Evolutionary conservation across 345 rosid species (phyloP).

Genomic region (Turnera subulata): DNA sequence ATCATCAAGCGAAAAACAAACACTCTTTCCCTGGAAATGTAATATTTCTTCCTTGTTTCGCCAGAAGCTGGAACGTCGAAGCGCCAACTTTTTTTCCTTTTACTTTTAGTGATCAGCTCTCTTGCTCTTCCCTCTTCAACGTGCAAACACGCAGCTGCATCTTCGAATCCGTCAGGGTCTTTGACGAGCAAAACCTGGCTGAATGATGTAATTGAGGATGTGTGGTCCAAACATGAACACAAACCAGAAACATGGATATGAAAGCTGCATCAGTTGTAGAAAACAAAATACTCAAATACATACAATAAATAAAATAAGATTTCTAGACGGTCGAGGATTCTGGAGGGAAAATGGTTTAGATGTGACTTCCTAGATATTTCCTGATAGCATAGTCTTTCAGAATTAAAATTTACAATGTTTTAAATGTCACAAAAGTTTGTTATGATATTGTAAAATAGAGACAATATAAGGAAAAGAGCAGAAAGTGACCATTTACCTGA

Average conservation of each 20-base stretch:
- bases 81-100: neutral
- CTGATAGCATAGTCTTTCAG: too few species aligned
- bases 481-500: slow-evolving; percentile 48
- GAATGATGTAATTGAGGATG: slow-evolving; percentile 27
- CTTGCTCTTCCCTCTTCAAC: neutral
- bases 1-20: neutral
- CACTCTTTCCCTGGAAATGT: too few species aligned
- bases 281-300: neutral
- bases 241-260: slow-evolving; percentile 25
- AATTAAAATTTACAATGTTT: too few species aligned
- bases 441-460: neutral
- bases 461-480: neutral
- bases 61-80: too few species aligned
- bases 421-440: neutral
- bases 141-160: too few species aligned
- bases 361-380: too few species aligned
- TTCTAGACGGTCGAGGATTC: too few species aligned
- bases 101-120: neutral
- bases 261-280: slow-evolving; percentile 20
- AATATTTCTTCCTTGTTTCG: too few species aligned
- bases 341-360: too few species aligned
- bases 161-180: slow-evolving; percentile 31
- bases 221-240: slow-evolving; percentile 21
- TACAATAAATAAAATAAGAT: neutral
- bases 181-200: slow-evolving; percentile 91